phyloP scores from a whole-genome alignment of 179 eudicot species.

The Gypsophila paniculata region DNA sequence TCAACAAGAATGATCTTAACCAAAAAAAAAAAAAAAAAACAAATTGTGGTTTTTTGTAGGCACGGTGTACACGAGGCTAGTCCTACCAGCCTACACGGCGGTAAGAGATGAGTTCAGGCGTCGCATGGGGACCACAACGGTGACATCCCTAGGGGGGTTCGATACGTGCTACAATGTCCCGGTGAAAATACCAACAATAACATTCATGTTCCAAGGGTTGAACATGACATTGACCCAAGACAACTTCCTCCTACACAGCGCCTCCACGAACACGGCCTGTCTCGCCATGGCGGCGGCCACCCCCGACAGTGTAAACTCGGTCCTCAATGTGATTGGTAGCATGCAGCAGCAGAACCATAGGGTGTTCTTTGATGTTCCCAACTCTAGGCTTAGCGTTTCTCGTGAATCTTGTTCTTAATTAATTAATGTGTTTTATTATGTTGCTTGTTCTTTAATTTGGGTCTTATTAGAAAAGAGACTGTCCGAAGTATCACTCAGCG shows the following conservation, averaged over 20 bases:
- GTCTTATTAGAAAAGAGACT: too few relatives aligned
- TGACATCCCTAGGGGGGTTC: constrained; percentile 60
- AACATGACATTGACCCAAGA: constrained; percentile 57
- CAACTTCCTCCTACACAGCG: constrained; percentile 60
- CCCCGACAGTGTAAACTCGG: constrained; percentile 45
- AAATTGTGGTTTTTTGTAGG: constrained; percentile 33
- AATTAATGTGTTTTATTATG: too few relatives aligned
- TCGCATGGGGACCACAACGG: constrained; percentile 44
- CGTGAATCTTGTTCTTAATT: constrained; percentile 41
- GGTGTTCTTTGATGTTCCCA: constrained; percentile 47
- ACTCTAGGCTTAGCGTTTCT: constrained; percentile 50
- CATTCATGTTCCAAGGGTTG: constrained; percentile 60
- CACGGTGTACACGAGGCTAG: constrained; percentile 61
- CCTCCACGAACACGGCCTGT: constrained; percentile 49
- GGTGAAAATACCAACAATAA: constrained; percentile 51
- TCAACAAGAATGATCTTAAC: too few relatives aligned
- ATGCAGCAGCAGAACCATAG: constrained; percentile 75
- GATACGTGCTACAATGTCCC: constrained; percentile 67
- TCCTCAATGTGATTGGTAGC: constrained; percentile 66
- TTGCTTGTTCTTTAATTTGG: neutral
- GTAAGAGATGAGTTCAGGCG: constrained; percentile 58
- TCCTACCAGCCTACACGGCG: constrained; percentile 51
- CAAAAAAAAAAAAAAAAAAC: neutral
- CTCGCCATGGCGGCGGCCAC: constrained; percentile 77
- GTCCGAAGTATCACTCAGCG: too few relatives aligned